Percentiles rank a stretch among this genome's conserved stretches.
phyloP scores from a whole-genome alignment of 495 filamentous ascomycete species.

The Trichoderma reesei region DNA sequence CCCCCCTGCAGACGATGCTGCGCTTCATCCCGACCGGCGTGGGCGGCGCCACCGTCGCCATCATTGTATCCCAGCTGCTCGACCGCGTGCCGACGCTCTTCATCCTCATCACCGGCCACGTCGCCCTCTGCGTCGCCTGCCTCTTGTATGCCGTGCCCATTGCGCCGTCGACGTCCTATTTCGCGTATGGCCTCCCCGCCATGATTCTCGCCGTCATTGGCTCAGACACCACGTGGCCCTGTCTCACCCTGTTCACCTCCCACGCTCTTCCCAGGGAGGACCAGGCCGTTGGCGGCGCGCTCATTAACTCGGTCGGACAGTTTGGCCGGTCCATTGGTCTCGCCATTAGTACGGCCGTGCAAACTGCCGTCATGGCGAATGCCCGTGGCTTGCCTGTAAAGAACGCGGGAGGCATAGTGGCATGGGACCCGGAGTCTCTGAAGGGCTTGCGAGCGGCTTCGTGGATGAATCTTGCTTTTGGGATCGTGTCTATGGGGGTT shows the following conservation, averaged over 20 bases:
- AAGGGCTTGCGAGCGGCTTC: conserved; percentile 41
- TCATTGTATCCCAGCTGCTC: conserved; percentile 46
- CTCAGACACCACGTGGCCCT: conserved; percentile 49
- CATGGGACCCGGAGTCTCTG: conserved; percentile 35
- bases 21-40: conserved; percentile 53
- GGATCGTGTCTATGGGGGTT: conserved; percentile 25
- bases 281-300: conserved; percentile 49
- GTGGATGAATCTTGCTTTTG: conserved; percentile 44
- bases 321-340: conserved; percentile 48
- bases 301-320: conserved; percentile 51
- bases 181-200: conserved; percentile 48
- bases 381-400: conserved; percentile 30
- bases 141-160: conserved; percentile 50
- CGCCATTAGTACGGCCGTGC: conserved; percentile 47
- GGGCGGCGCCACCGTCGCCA: conserved; percentile 36
- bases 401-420: conserved; percentile 23
- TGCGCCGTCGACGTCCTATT: conserved; percentile 43
- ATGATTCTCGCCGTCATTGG: conserved; percentile 50
- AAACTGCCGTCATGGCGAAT: conserved; percentile 43
- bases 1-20: conserved; percentile 46
- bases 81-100: conserved; percentile 40
- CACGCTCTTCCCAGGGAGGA: conserved; percentile 47
- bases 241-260: conserved; percentile 49
- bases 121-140: conserved; percentile 36
- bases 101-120: conserved; percentile 44